Evolutionary conservation across 306 rosid genomes (phyloP), one percentile per base, ranked within the genome.

Genomic region (Ceratonia siliqua): DNA sequence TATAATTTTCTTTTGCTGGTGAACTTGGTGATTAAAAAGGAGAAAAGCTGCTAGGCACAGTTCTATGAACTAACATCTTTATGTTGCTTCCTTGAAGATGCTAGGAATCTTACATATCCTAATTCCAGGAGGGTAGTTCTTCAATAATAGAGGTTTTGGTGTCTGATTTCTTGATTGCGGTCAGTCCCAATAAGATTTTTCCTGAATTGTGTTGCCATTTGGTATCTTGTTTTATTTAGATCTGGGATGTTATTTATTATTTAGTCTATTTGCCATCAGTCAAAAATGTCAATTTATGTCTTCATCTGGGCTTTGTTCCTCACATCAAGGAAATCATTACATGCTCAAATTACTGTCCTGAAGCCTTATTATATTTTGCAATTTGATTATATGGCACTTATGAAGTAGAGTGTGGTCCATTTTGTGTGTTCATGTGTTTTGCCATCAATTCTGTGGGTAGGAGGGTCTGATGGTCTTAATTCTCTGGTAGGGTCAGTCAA

Each of bases 281-380:
- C 8, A 59, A 10, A 48, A 30, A 32, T 59, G 25, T 57, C 41
- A 30, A 9, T 57, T 57, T 24, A 7, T 55, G 30, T 54, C 62
- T 25, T 25, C 35, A 14, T 13, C 4, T 30, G 35, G 2, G 5
- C 13, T 42, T 56, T 27, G 13, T 27, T 13, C 2, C 42, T 30
- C 8, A 8, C 42, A 28, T 58, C 0, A 2, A 58, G 27, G 43
- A 59, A 59, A 33, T 18, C 48, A 3, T 61, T 61, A 41, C 28
- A 35, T 62, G 15, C 25, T 62, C 48, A 36, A 75, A 62, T 30
- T 21, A 12, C n/a, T 52, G 13, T 36, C 59, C 3, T 49, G 32
- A 56, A 14, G 30, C 53, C 63, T 56, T 8, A 8, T 59, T 55
- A 54, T 48, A 25, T 57, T 74, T 59, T 59, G 42, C 67, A 57